These are phyloP conservation scores for Pseudogymnoascus pannorum DNA, from an alignment of 2,329 filamentous ascomycete genomes.

Conservation along the genomic window DNA sequence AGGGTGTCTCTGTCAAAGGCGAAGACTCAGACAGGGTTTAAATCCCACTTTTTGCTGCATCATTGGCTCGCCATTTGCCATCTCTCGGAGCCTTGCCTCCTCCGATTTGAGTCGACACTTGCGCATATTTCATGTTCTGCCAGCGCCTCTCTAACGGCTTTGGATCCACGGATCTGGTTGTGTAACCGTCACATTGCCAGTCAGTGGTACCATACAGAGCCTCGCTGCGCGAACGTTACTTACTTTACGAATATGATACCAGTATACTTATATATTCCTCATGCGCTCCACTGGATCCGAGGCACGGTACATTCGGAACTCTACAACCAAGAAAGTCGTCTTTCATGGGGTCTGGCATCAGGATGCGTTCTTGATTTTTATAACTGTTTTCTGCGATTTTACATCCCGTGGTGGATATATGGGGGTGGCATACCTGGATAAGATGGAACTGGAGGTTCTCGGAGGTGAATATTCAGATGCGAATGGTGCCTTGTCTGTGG, in stretches of 20 bases:
- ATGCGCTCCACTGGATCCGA: neutral
- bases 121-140: neutral
- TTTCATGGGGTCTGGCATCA: neutral
- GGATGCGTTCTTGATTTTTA: neutral
- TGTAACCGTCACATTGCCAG: neutral
- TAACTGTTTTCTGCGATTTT: neutral
- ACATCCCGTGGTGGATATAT: neutral
- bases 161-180: neutral
- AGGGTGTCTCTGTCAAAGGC: neutral
- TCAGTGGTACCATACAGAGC: neutral
- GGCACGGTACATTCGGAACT: neutral
- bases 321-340: neutral
- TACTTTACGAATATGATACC: neutral
- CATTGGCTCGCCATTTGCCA: neutral
- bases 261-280: neutral
- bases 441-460: neutral
- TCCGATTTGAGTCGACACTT: neutral
- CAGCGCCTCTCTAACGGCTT: neutral
- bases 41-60: neutral
- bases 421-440: neutral
- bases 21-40: neutral
- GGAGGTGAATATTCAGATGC: neutral
- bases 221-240: neutral
- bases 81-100: neutral
- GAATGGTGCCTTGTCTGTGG: neutral